phyloP scores from a whole-genome alignment of 2,329 filamentous ascomycete species.

The Sclerotinia glacialis region DNA sequence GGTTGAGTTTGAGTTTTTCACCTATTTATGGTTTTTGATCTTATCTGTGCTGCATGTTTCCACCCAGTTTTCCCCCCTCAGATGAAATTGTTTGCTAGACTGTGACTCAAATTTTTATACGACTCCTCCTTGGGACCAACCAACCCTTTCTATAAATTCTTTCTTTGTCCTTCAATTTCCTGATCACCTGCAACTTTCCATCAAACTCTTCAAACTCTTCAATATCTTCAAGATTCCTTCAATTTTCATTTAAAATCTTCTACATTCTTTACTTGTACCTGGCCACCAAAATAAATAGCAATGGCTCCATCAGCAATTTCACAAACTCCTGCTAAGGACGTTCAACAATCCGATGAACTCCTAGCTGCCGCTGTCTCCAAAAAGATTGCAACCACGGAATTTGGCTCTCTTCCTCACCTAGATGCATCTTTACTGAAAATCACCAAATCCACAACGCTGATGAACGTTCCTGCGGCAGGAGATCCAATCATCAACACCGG shows the following conservation, averaged over 20 bases:
- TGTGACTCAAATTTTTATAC: slow-evolving; percentile 14
- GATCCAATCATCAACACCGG: slow-evolving; percentile 40
- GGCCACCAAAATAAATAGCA: neutral
- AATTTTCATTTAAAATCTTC: neutral
- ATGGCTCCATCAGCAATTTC: slow-evolving; percentile 50
- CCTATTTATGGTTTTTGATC: neutral
- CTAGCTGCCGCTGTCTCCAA: slow-evolving; percentile 52
- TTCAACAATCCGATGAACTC: slow-evolving; percentile 50
- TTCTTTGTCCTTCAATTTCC: slow-evolving; percentile 4
- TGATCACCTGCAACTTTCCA: neutral
- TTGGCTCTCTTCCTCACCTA: slow-evolving; percentile 49
- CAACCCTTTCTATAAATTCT: slow-evolving; percentile 1
- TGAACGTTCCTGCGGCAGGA: slow-evolving; percentile 50
- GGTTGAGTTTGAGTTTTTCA: slow-evolving; percentile 7
- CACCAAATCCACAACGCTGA: slow-evolving; percentile 51
- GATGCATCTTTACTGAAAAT: slow-evolving; percentile 61
- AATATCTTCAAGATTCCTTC: neutral
- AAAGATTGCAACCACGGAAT: slow-evolving; percentile 46
- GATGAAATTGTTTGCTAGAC: slow-evolving; percentile 2
- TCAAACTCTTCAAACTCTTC: neutral
- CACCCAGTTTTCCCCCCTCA: neutral
- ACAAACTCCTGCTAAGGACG: slow-evolving; percentile 40
- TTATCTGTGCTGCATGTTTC: slow-evolving; percentile 2
- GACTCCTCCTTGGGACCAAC: neutral
- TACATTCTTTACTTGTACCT: slow-evolving; percentile 1